Base-by-base conservation (phyloP, 176 grass and related monocot species). In the Coix lacrymajobi region DNA sequence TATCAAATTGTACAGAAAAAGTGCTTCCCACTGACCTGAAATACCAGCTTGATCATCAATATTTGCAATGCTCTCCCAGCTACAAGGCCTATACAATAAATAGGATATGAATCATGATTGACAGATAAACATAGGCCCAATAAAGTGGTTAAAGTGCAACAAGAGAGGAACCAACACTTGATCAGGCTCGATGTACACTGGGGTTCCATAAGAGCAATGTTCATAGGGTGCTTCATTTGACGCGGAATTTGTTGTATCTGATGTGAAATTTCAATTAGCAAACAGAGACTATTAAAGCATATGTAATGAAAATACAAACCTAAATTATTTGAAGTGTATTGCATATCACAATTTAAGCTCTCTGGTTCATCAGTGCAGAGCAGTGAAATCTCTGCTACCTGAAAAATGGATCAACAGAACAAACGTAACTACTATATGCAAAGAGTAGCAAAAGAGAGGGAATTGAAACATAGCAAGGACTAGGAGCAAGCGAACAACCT, bases 331-430 rank as follows among this genome's bases (percentile, higher is more conserved):
- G 79, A 49, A 79, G 45, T 68, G 38, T 49, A 48, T 39, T 83
- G 48, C 49, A 67, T 14, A 83, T 79, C 74, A 70, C 49, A 79
- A 60, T 73, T 83, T 33, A 90, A 68, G 32, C 39, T 79, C 40
- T 68, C 37, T 31, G 74, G 58, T 74, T 90, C 74, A 79, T 90
- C 79, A 32, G 66, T 83, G 79, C 88, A 90, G 66, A 86, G 66
- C 79, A 90, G 75, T 74, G 84, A 83, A 40, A 38, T 26, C 31
- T 86, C 84, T 68, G 66, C 24, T 86, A 48, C n/a, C 88, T 90
- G 60, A 74, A 51, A 51, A 67, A 90, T 48, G 29, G 66, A 73
- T 61, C 58, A 86, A 29, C 6, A 40, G 82, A 73, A 57, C 7
- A 82, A 77, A 16, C 3, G 5, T 26, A 60, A 76, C 29, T 29